Evolutionary conservation across 2,329 filamentous ascomycete genomes (phyloP).

Genomic region (Trichoderma sp.): DNA sequence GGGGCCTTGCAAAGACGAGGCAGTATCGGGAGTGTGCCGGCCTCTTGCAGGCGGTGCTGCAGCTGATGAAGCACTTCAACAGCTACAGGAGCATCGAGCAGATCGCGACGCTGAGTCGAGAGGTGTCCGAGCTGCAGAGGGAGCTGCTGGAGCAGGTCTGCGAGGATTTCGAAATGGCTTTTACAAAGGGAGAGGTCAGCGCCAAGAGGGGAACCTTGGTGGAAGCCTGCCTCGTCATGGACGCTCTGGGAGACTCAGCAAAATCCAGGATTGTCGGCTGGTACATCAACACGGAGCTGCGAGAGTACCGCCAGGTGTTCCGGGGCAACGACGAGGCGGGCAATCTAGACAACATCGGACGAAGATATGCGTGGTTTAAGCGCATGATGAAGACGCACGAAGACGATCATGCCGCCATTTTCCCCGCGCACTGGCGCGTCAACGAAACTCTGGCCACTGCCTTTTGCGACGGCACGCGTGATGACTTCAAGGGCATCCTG

Average conservation of each 20-base stretch:
- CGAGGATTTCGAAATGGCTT: constrained; percentile 95
- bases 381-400: constrained; percentile 95
- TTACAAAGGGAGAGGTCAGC: constrained; percentile 80
- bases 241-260: constrained; percentile 86
- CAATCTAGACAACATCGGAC: constrained; percentile 91
- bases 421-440: constrained; percentile 84
- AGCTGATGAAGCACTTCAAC: constrained; percentile 98
- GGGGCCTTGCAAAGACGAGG: constrained; percentile 74
- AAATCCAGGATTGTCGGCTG: constrained; percentile 80
- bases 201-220: constrained; percentile 67
- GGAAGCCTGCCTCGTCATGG: constrained; percentile 91
- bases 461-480: constrained; percentile 92
- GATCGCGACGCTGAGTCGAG: constrained; percentile 87
- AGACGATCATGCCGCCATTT: constrained; percentile 84
- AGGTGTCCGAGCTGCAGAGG: constrained; percentile 88
- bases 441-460: constrained; percentile 85
- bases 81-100: constrained; percentile 97
- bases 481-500: constrained; percentile 92
- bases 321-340: constrained; percentile 95
- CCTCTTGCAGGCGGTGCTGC: constrained; percentile 87
- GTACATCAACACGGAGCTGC: constrained; percentile 96
- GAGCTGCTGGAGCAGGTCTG: constrained; percentile 97
- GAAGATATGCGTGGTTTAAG: constrained; percentile 94
- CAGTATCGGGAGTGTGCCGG: constrained; percentile 96
- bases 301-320: constrained; percentile 95